phyloP scores from a whole-genome alignment of 2,329 filamentous ascomycete genomes.

The Helminthosporium solani region DNA sequence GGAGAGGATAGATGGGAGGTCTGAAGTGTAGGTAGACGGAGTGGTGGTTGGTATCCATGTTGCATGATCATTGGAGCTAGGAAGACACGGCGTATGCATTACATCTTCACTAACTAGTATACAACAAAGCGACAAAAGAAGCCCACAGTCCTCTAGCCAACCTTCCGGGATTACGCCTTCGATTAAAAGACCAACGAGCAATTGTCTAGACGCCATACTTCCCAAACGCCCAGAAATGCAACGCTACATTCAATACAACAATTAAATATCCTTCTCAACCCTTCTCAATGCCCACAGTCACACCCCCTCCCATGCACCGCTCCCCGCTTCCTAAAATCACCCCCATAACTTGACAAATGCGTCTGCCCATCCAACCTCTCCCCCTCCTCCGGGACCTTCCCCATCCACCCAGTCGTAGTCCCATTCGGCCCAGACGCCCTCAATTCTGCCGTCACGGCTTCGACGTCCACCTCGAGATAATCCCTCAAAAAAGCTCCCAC shows the following conservation, averaged over 20 bases:
- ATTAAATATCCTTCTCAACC: slow-evolving; percentile 1
- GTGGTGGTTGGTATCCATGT: too few relatives aligned
- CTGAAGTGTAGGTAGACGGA: too few relatives aligned
- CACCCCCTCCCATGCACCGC: slow-evolving; percentile 29
- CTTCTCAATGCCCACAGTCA: slow-evolving; percentile 31
- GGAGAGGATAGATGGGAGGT: not conserved
- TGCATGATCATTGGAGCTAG: too few relatives aligned
- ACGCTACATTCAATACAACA: not conserved
- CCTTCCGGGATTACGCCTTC: too few relatives aligned
- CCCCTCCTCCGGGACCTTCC: slow-evolving; percentile 42
- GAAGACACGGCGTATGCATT: too few relatives aligned
- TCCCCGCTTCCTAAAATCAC: slow-evolving; percentile 40
- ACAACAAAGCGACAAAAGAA: too few relatives aligned
- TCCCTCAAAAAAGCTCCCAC: slow-evolving; percentile 77
- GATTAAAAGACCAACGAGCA: too few relatives aligned
- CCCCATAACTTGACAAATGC: slow-evolving; percentile 43
- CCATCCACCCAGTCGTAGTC: slow-evolving; percentile 45
- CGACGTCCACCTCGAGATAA: slow-evolving; percentile 79
- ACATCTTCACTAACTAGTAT: too few relatives aligned
- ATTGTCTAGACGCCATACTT: too few relatives aligned
- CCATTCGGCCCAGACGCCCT: slow-evolving; percentile 40
- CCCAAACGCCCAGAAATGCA: not conserved
- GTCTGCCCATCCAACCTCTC: slow-evolving; percentile 50
- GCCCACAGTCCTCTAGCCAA: too few relatives aligned
- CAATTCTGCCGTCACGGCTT: slow-evolving; percentile 74